Base-by-base conservation (phyloP, 768 basidiomycete species). In the Suillus paluster region DNA sequence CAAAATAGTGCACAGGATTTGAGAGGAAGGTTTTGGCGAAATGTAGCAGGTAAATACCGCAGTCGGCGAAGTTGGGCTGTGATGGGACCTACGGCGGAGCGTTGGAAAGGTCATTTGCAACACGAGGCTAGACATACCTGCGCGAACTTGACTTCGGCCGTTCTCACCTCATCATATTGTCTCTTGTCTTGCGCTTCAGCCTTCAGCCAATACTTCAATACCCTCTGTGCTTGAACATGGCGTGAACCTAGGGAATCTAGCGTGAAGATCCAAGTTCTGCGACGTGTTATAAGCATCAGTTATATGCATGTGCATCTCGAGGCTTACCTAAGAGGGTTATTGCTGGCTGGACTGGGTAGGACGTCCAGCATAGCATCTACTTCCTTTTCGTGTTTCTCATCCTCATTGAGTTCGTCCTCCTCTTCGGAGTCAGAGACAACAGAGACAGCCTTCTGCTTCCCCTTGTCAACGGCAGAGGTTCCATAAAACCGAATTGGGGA, bases 61-160 rank as follows among this genome's bases (percentile, higher is more conserved):
- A 99, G 73, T 98, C 96, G 69, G 89, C 92, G 65, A 81, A 92
- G 71, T 99, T 98, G 17, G 87, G 86, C 71, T 99, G 97, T 25
- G 80, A 78, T 4, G 97, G 97, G 4, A 95, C 93, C 94, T 97
- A 66, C 5, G 45, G 19, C 10, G 6, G 30, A 46, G 23, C 25
- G 33, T 50, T 17, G 36, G 2, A 44, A 50, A 49, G 2, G 25
- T 25, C 9, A 10, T 50, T n/a, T 15, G 49, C 39, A 62, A 19
- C 41, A 52, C 42, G 30, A 44, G 55, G 33, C 34, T 63, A 2
- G 14, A 75, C 80, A 42, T 67, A 90, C 92, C 56, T 78, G 74
- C 25, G 84, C 89, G 64, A 78, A 74, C 67, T 81, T 83, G 39
- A 84, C 83, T 19, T 76, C 63, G 36, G 84, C 76, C 7, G 33